Conservation (phyloP, 768 basidiomycete genomes). For the Exsudoporus frostii region DNA sequence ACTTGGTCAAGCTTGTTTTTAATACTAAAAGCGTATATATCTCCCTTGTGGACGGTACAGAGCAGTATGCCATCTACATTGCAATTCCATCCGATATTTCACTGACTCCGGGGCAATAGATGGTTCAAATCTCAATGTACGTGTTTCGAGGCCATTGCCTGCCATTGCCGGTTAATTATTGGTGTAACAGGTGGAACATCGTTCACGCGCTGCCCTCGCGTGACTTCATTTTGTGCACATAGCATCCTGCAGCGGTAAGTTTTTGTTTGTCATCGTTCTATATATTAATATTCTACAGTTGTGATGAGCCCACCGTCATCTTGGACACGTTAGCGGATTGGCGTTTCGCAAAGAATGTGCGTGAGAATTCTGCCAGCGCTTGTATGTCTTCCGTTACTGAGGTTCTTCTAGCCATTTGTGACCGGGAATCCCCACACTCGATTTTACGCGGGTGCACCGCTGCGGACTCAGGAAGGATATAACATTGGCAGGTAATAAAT, state of each 20-base stretch:
- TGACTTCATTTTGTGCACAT: slow-evolving; percentile 80
- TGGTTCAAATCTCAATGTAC: slow-evolving; percentile 91
- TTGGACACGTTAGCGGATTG: slow-evolving; percentile 80
- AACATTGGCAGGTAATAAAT: slow-evolving; percentile 76
- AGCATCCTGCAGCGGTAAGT: slow-evolving; percentile 71
- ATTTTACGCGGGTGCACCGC: slow-evolving; percentile 90
- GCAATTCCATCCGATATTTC: neutral
- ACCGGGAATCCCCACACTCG: slow-evolving; percentile 62
- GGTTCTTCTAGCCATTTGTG: slow-evolving; percentile 59
- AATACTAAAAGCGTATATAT: slow-evolving; percentile 83
- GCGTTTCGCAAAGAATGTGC: slow-evolving; percentile 82
- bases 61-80: slow-evolving; percentile 55
- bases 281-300: slow-evolving; percentile 38
- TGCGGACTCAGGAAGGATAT: slow-evolving; percentile 85
- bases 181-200: slow-evolving; percentile 43
- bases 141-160: slow-evolving; percentile 18
- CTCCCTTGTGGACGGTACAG: slow-evolving; percentile 77
- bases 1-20: slow-evolving; percentile 91
- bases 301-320: slow-evolving; percentile 85
- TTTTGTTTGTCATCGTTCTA: neutral
- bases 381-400: neutral
- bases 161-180: neutral
- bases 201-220: slow-evolving; percentile 45
- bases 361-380: slow-evolving; percentile 19
- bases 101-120: slow-evolving; percentile 35